Percentiles rank a stretch among this genome's conserved stretches.
Evolutionary conservation across 768 basidiomycete genomes (phyloP).

Genomic region (Suillus weaverae): DNA sequence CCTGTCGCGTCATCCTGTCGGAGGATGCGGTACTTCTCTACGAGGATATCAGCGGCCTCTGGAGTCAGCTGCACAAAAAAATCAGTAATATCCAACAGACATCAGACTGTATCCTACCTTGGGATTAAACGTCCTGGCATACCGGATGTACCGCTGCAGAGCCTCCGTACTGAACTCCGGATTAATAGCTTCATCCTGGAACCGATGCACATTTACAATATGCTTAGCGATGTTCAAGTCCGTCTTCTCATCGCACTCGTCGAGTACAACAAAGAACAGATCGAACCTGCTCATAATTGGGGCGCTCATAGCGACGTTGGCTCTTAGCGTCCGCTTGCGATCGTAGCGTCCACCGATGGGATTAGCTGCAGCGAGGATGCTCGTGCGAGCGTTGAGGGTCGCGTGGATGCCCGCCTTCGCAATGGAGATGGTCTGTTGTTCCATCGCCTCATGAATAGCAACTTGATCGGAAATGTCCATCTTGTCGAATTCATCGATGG

Average conservation of each 20-base stretch:
- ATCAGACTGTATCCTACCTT: conserved; percentile 57
- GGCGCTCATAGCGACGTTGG: conserved; percentile 95
- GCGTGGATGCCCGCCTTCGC: conserved; percentile 99
- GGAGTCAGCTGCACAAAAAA: conserved; percentile 68
- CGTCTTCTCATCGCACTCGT: conserved; percentile 92
- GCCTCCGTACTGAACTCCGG: conserved; percentile 98
- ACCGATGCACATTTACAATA: conserved; percentile 96
- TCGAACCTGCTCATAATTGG: conserved; percentile 99
- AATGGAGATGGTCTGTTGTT: conserved; percentile 99
- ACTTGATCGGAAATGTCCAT: conserved; percentile 99
- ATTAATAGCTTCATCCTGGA: conserved; percentile 90
- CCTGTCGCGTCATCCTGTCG: conserved; percentile 92
- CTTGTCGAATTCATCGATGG: conserved; percentile 99
- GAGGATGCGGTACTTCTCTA: conserved; percentile 91
- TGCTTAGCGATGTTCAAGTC: conserved; percentile 94
- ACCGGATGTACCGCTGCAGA: conserved; percentile 94
- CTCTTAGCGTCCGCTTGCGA: conserved; percentile 85
- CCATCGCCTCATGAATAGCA: conserved; percentile 99
- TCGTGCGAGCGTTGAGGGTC: conserved; percentile 95
- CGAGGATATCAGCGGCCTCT: conserved; percentile 88
- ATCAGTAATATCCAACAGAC: conserved; percentile 10
- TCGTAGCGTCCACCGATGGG: conserved; percentile 97
- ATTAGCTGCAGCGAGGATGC: conserved; percentile 97
- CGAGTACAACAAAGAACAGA: conserved; percentile 95
- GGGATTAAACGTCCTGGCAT: conserved; percentile 95